A percentile compares a stretch with the other conserved stretches of the same genome.
Evolutionary conservation across 768 basidiomycete genomes (phyloP).

Genomic region (Boletus huronensis): DNA sequence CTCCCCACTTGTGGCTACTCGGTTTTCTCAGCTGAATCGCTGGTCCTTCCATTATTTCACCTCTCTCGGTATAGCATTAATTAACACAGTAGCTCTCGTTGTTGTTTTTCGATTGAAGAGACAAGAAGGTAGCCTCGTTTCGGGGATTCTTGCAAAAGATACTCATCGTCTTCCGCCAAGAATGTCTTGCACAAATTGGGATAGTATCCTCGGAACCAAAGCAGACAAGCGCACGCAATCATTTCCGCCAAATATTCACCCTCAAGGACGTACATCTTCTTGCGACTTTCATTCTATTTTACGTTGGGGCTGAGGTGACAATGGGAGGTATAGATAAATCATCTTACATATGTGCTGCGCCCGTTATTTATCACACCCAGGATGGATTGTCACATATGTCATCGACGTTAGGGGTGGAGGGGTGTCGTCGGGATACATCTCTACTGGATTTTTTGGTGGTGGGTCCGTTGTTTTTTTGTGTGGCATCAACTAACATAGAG

Average conservation of each 20-base stretch:
- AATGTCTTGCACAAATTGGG: constrained; percentile 36
- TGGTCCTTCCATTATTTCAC: constrained; percentile 44
- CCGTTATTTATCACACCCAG: constrained; percentile 24
- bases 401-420: constrained; percentile 43
- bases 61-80: constrained; percentile 62
- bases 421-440: constrained; percentile 44
- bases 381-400: constrained; percentile 67
- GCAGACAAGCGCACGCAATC: constrained; percentile 31
- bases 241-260: constrained; percentile 45
- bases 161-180: constrained; percentile 20
- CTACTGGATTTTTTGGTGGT: constrained; percentile 38
- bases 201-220: constrained; percentile 26
- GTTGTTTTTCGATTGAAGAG: constrained; percentile 60
- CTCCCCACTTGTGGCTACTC: constrained; percentile 52
- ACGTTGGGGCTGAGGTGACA: constrained; percentile 53
- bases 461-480: background rate
- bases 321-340: constrained; percentile 36
- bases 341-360: background rate
- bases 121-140: constrained; percentile 52
- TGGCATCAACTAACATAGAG: background rate
- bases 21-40: constrained; percentile 38
- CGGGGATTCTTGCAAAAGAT: background rate
- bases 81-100: constrained; percentile 49
- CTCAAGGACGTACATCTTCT: constrained; percentile 42
- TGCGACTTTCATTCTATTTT: constrained; percentile 43